Conservation (phyloP, 1,284 basidiomycete species). For the Porogramme epimiltina region DNA sequence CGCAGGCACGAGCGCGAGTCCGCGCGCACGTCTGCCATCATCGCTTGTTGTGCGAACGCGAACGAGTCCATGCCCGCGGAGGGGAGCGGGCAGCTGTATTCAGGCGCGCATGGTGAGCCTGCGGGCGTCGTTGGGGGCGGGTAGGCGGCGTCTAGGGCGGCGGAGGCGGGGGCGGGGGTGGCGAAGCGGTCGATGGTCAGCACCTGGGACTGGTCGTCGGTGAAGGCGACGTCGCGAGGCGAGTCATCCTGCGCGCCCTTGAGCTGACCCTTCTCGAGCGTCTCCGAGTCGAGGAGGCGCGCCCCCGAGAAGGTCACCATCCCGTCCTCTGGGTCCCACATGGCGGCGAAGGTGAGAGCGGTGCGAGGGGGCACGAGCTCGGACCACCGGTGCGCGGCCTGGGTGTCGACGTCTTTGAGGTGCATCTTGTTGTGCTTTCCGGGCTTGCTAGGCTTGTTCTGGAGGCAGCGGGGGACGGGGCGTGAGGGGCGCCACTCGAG, state of each 20-base stretch:
- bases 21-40: conserved; percentile 31
- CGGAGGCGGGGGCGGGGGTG: neutral
- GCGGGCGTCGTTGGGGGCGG: neutral
- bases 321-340: conserved; percentile 59
- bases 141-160: neutral
- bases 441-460: conserved; percentile 10
- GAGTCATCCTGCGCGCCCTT: conserved; percentile 27
- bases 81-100: neutral
- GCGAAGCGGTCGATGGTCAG: conserved; percentile 37
- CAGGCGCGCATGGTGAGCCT: neutral
- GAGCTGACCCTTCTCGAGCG: conserved; percentile 23
- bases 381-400: conserved; percentile 48
- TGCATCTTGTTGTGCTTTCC: no score
- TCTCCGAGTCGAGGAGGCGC: conserved; percentile 41
- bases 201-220: conserved; percentile 40
- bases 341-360: conserved; percentile 57
- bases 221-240: conserved; percentile 20
- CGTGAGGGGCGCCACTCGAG: neutral
- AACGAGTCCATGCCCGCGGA: conserved; percentile 21
- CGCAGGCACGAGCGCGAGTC: conserved; percentile 32
- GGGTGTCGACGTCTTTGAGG: conserved; percentile 20
- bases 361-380: conserved; percentile 55
- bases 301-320: conserved; percentile 58
- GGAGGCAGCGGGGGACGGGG: no score
- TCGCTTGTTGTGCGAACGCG: conserved; percentile 27